Base-by-base conservation (phyloP, 176 grass and related monocot genomes). In the Echinochloa phyllopogon region DNA sequence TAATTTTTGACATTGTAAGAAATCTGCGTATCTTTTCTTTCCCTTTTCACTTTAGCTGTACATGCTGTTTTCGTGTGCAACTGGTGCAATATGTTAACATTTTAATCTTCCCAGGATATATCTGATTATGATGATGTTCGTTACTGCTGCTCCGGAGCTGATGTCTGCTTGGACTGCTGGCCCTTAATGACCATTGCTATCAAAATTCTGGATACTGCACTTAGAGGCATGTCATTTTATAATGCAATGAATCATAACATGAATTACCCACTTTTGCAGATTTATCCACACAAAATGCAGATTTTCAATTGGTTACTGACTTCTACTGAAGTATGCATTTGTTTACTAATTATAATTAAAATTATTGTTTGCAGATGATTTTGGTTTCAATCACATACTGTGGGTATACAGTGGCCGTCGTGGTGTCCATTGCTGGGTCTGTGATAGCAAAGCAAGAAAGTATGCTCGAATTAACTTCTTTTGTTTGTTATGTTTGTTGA, bases 391-490 rank as follows among this genome's bases (percentile, higher is more conserved):
- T 81, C 96, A 98, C 85, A 98, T 98, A 83, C 47, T 96, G 60
- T 98, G 96, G 96, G 93, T 92, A 52, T 98, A 94, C 77, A 95
- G 96, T 94, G 96, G 93, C 6, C 87, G 91, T 37, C 96, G 93
- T 85, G 93, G 96, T 84, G 96, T 98, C 37, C 96, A 98, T 85
- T 98, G 96, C 84, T 98, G 96, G 96, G 93, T 98, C 56, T 98
- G 96, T 83, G 96, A 98, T 87, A 88, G 77, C 41, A 91, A 78
- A 90, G 93, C 93, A 75, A 95, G 96, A 94, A 98, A 85, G 96
- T 98, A 86, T 55, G 77, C 10, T 23, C 4, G 38, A 59, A 62
- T 74, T 1, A 82, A 58, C 42, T 66, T 65, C 15, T 12, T 68
- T 75, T 87, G 39, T 48, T 76, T 78, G 14, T 11, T 74, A 80